Evolutionary conservation across 169 alveolate genomes (phyloP).

Genomic region (Eimeria tenella): DNA sequence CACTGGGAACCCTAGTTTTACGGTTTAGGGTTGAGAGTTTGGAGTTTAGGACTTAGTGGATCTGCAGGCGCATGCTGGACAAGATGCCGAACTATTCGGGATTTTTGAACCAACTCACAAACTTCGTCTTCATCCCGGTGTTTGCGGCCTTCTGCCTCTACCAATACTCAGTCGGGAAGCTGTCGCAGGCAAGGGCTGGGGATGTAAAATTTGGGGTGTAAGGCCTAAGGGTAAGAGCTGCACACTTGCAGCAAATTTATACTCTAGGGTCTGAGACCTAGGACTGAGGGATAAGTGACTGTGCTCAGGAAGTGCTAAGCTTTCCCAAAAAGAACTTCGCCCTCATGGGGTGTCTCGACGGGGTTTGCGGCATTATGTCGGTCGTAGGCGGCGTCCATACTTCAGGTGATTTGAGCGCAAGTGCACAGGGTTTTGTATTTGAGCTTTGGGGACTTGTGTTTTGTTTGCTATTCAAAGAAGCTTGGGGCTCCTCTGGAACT

Average conservation of each 20-base stretch:
- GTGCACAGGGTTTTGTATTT: background rate
- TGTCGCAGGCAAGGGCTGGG: conserved; percentile 22
- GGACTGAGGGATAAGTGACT: background rate
- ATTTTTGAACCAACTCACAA: conserved; percentile 81
- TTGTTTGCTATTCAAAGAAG: background rate
- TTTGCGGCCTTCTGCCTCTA: conserved; percentile 55
- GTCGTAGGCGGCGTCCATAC: conserved; percentile 82
- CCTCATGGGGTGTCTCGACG: conserved; percentile 81
- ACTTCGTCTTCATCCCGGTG: conserved; percentile 76
- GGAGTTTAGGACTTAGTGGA: background rate
- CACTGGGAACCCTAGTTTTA: background rate
- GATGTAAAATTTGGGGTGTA: background rate
- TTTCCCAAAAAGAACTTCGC: conserved; percentile 81
- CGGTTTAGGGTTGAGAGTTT: background rate
- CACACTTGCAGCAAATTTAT: background rate
- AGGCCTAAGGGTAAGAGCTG: background rate
- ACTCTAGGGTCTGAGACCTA: background rate
- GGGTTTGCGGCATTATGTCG: conserved; percentile 76
- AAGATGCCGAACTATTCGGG: conserved; percentile 82
- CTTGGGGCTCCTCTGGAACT: background rate
- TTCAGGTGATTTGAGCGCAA: conserved; percentile 53
- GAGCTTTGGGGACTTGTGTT: background rate
- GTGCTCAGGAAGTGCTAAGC: conserved; percentile 39
- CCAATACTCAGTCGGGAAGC: conserved; percentile 6
- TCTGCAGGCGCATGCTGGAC: conserved; percentile 48